Conservation (phyloP, 164 flowering plant species). For the Aristolochia contorta region DNA sequence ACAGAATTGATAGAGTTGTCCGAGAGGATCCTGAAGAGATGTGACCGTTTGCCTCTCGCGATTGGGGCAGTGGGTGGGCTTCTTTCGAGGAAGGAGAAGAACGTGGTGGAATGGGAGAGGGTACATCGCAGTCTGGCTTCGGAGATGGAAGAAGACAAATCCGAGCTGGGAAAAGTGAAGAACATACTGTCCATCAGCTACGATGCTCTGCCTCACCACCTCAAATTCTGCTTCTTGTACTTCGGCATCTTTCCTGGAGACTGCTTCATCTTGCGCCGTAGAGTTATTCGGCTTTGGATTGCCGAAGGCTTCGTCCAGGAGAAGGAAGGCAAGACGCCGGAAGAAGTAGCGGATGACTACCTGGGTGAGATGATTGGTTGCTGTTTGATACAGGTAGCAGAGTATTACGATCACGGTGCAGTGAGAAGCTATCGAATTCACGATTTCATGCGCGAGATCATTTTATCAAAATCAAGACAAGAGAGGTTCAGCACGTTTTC, state of each 20-base stretch:
- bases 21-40: constrained; percentile 6
- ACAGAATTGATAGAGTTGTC: constrained; percentile 3
- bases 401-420: constrained; percentile 19
- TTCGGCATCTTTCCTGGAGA: constrained; percentile 1
- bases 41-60: constrained; percentile 19
- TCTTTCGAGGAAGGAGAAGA: constrained; percentile 7
- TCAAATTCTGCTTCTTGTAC: constrained; percentile 4
- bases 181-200: constrained; percentile 1
- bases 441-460: constrained; percentile 38
- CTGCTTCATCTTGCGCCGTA: neutral
- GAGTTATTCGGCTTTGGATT: constrained; percentile 1
- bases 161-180: neutral
- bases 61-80: constrained; percentile 17
- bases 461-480: constrained; percentile 15
- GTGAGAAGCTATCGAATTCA: constrained; percentile 31
- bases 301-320: constrained; percentile 4
- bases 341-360: constrained; percentile 6
- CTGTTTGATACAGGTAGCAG: constrained; percentile 10
- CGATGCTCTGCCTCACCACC: neutral
- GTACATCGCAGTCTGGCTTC: constrained; percentile 8
- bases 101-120: constrained; percentile 10
- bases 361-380: neutral
- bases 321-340: neutral
- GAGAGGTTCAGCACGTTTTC: constrained; percentile 15
- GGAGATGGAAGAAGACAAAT: constrained; percentile 8